Base-by-base conservation (phyloP, 495 filamentous ascomycete genomes). In the Aspergillus sparsus region DNA sequence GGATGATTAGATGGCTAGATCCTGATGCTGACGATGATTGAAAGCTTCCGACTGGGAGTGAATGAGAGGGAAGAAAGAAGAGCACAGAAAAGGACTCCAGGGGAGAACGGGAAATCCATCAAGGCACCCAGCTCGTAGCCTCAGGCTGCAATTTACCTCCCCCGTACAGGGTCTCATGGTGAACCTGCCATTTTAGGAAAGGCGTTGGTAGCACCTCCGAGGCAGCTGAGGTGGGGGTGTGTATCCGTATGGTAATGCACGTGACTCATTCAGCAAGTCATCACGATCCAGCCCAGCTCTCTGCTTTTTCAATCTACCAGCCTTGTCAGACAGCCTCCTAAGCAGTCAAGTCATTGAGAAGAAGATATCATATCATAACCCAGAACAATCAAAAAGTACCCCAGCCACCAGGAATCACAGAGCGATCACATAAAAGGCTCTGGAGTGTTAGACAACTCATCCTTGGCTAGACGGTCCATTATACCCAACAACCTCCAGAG, bases 191-290 rank as follows among this genome's bases (percentile, higher is more conserved):
- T 35, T 57, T 49, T 53, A 3, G 42, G 53, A 13, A 41, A 27
- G 42, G 52, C 27, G 51, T 31, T 36, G 44, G 34, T 33, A 10
- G 8, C n/a, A 27, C 4, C 0, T 31, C 7, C 15, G 4, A n/a
- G 49, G 34, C 33, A 31, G 34, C 37, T 5, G 58, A 54, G 46
- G 51, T 18, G 66, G 51, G 58, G 51, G 41, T 41, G 15, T 51
- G 66, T 68, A 62, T 59, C 21, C 5, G 15, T 32, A 53, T 33
- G 10, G 62, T 65, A 62, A 39, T 27, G 7, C 66, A 68, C 66
- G 66, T 68, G 66, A 68, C 44, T 27, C 6, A 53, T 47, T 27
- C 53, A 41, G 39, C 33, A 35, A 35, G 21, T 27, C 21, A 27
- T 27, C 21, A 27, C 21, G 3, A 27, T 27, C 21, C 21, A 27